These are phyloP conservation scores for Kingdonia uniflora DNA, from an alignment of 164 flowering plant species.

Conservation along the genomic window DNA sequence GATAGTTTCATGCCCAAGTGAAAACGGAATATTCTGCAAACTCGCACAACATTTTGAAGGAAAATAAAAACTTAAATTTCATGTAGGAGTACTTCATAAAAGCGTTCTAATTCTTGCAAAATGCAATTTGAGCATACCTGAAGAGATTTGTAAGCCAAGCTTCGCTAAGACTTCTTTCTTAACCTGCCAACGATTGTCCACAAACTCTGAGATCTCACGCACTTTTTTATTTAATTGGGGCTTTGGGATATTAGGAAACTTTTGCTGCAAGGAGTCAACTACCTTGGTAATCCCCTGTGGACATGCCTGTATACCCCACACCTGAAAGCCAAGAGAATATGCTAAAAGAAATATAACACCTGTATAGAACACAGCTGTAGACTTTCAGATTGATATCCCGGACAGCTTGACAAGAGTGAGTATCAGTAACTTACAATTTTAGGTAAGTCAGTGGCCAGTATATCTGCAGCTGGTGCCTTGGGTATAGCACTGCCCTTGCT, in stretches of 20 bases:
- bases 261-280: constrained; percentile 47
- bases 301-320: constrained; percentile 41
- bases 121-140: constrained; percentile 37
- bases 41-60: no score
- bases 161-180: constrained; percentile 62
- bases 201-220: constrained; percentile 68
- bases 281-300: constrained; percentile 55
- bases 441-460: constrained; percentile 51
- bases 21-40: no score
- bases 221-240: constrained; percentile 58
- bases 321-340: constrained; percentile 28
- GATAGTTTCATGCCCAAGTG: no score
- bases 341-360: no score
- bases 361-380: no score
- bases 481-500: constrained; percentile 19
- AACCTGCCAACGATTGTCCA: constrained; percentile 86
- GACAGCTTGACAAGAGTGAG: not conserved
- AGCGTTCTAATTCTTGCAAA: no score
- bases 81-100: no score
- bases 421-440: constrained; percentile 47
- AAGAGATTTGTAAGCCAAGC: constrained; percentile 49
- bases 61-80: no score
- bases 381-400: no score
- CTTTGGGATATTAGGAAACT: constrained; percentile 51
- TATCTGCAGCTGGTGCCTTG: constrained; percentile 14